These are phyloP conservation scores for Fistulinella cinereoalba DNA, from an alignment of 1,284 basidiomycete genomes.

Conservation along the genomic window DNA sequence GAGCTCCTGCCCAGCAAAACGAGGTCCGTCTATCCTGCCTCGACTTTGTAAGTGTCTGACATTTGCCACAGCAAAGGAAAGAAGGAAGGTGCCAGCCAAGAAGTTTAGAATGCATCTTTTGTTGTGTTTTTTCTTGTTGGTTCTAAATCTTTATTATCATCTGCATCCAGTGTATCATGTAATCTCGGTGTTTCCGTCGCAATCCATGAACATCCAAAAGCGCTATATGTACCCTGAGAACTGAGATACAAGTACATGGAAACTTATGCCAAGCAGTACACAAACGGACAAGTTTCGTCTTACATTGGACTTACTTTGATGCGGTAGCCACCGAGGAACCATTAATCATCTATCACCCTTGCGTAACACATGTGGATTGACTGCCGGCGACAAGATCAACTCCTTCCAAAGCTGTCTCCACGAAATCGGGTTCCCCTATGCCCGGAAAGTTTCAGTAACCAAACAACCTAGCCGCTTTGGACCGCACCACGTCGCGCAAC, in stretches of 20 bases:
- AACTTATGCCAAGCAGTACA: too few relatives aligned
- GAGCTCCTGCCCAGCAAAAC: slow-evolving; percentile 52
- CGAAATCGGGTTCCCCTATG: slow-evolving; percentile 68
- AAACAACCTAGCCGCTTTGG: too few relatives aligned
- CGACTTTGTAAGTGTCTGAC: slow-evolving; percentile 1
- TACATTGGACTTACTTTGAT: too few relatives aligned
- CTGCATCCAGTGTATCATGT: slow-evolving; percentile 29
- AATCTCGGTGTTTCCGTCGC: slow-evolving; percentile 16
- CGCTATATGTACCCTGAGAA: background rate
- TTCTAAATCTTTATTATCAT: slow-evolving; percentile 30
- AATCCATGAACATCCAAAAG: slow-evolving; percentile 14
- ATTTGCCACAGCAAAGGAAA: slow-evolving; percentile 30
- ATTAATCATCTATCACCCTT: slow-evolving; percentile 6
- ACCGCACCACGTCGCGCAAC: slow-evolving; percentile 59
- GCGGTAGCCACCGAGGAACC: background rate
- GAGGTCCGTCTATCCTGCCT: slow-evolving; percentile 17
- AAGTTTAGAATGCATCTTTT: slow-evolving; percentile 21
- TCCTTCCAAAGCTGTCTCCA: slow-evolving; percentile 73
- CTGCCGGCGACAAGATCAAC: slow-evolving; percentile 45
- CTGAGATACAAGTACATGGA: too few relatives aligned
- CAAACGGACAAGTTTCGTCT: background rate
- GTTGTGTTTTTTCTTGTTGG: slow-evolving; percentile 15
- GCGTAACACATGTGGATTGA: slow-evolving; percentile 58
- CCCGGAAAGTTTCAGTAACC: slow-evolving; percentile 1
- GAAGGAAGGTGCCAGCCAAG: slow-evolving; percentile 34